Base-by-base conservation (phyloP, 1,284 basidiomycete genomes). In the Caloboletus firmus region DNA sequence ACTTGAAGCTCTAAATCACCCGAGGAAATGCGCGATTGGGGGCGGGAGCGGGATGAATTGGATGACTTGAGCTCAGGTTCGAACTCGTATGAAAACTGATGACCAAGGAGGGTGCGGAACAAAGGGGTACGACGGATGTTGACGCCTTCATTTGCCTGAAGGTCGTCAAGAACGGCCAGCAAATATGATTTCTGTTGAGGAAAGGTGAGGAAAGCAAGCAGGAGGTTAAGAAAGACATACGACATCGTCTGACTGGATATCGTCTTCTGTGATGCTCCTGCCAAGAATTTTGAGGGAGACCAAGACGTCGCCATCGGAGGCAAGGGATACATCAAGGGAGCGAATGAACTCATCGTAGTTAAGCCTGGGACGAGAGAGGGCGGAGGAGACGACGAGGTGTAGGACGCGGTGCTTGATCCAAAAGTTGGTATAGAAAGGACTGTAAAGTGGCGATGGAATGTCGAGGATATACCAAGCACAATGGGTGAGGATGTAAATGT, bases 401-500 rank as follows among this genome's bases (percentile, higher is more conserved):
- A 80, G 67, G 13, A 82, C 45, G 1, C 73, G 72, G 56, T 84
- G 81, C 41, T 72, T 70, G 13, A 74, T 65, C 75, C 79, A 82
- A 49, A 83, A 80, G 0, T 64, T 51, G 1, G 53, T 49, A 59
- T 76, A 85, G 52, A 75, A 75, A 0, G 70, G 64, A 3, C 50
- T 54, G 59, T 87, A 87, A 2, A 53, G 26, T 1, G 50, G 43
- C 1, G 79, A 75, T 0, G 85, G 84, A 3, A 56, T 54, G 12
- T 74, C 73, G 3, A 87, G 71, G 52, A 87, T 83, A 59, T 88
- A 87, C 85, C 85, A 87, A 0, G 84, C 83, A 61, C 68, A 58
- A 24, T 63, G 30, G 1, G 78, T 80, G 28, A 70, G 64, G 26
- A 80, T 58, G 51, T 76, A 79, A 10, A 78, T 71, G 41, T 74